Evolutionary conservation across 257 asterid species (phyloP).

Genomic region (Cordia subcordata): DNA sequence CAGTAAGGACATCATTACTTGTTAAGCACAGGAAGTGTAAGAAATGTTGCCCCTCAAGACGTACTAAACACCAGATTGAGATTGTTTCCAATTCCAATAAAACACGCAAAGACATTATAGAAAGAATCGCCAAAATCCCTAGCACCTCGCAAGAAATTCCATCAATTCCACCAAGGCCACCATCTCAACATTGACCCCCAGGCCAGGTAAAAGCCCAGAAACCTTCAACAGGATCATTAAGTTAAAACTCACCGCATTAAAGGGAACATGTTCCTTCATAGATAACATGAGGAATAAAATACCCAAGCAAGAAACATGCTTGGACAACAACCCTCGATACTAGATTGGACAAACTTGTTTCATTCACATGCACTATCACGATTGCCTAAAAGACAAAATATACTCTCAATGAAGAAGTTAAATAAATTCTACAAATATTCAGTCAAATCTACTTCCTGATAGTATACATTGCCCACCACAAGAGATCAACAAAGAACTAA

Average conservation of each 20-base stretch:
- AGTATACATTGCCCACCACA: too few species aligned
- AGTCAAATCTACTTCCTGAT: too few species aligned
- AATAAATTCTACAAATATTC: too few species aligned
- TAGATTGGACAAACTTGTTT: too few species aligned
- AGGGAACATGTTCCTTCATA: conserved; percentile 49
- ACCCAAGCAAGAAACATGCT: conserved; percentile 41
- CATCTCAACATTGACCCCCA: conserved; percentile 92
- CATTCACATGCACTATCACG: too few species aligned
- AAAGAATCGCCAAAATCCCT: conserved; percentile 94
- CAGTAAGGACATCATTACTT: conserved; percentile 97
- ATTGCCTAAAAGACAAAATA: too few species aligned
- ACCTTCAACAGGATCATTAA: conserved; percentile 96
- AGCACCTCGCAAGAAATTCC: conserved; percentile 77
- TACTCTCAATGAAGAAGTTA: too few species aligned
- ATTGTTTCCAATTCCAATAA: conserved; percentile 88
- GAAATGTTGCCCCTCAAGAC: conserved; percentile 90
- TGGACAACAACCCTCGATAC: conserved; percentile 23
- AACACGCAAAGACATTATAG: conserved; percentile 90
- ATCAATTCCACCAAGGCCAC: conserved; percentile 90
- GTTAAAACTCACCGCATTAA: conserved; percentile 65
- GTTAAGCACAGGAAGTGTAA: conserved; percentile 78
- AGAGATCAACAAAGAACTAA: too few species aligned
- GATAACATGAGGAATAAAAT: conserved; percentile 46
- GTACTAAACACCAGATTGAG: conserved; percentile 95
- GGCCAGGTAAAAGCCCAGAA: conserved; percentile 78